Evolutionary conservation across 2,329 filamentous ascomycete genomes (phyloP), one percentile per base, ranked within the genome.

Genomic region (Herpotrichia juniperi): DNA sequence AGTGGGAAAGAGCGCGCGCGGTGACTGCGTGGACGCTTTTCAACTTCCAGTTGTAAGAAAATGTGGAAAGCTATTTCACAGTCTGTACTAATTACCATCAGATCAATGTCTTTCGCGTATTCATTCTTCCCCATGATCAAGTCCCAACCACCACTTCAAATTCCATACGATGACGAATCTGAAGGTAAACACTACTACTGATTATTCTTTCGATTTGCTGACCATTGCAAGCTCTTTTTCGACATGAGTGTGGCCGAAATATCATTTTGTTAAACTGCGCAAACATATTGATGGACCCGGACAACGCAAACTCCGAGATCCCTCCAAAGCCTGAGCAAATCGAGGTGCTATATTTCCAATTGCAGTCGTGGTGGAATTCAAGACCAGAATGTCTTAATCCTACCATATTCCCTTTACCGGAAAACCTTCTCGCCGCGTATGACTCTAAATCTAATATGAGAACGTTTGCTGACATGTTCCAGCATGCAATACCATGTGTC

Each of bases 21-120:
- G 62, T 66, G 0, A 67, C 67, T n/a, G 67, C 66, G 0, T 71
- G 68, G 68, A 55, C 58, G 4, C 34, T 68, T 10, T 64, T 69
- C 50, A 71, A 69, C 25, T 71, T 71, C 32, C 68, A 71, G 54
- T 49, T 69, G 68, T 69, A 51, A 46, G 64, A 52, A 16, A n/a
- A n/a, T n/a, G n/a, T n/a, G 9, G n/a, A 17, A 12, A 10, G 7
- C 21, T 32, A 17, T 26, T 12, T 8, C n/a, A 40, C n/a, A 24
- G 7, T 14, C 12, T 12, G 6, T 16, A 24, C 45, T 53, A 12
- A 53, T 30, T n/a, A 3, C 2, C 1, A 19, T 2, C 26, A 70
- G 67, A 22, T 58, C 59, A 1, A 68, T 69, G 65, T 59, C 68
- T 7, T 64, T 64, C 17, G 62, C 56, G 1, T 68, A 65, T 39